A percentile compares a stretch with the other conserved stretches of the same genome.
phyloP scores from a whole-genome alignment of 2,329 filamentous ascomycete genomes.

The Phialophora expanda region DNA sequence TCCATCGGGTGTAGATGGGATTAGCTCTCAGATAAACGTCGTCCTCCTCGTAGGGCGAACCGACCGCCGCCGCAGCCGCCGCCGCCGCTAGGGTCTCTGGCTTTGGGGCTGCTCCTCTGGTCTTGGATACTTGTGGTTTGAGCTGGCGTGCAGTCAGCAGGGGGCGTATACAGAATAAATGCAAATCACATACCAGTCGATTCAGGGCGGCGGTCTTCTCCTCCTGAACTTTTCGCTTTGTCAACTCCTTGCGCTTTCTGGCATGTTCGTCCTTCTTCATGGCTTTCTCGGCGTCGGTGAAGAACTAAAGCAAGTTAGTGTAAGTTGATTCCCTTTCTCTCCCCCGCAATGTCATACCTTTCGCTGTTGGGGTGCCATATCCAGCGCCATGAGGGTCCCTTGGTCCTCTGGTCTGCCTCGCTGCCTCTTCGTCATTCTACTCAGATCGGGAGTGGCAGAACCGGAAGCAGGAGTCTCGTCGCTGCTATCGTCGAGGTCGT shows the following conservation, averaged over 20 bases:
- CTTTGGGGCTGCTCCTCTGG: slow-evolving; percentile 55
- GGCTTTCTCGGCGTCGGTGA: slow-evolving; percentile 74
- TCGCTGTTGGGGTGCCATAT: slow-evolving; percentile 53
- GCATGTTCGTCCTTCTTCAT: slow-evolving; percentile 78
- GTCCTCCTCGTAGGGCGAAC: slow-evolving; percentile 45
- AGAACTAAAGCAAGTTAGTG: slow-evolving; percentile 71
- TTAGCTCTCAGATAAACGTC: slow-evolving; percentile 49
- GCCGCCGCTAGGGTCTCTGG: slow-evolving; percentile 49
- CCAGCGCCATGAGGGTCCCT: slow-evolving; percentile 58
- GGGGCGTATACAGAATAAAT: slow-evolving; percentile 4
- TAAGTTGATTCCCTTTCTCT: slow-evolving; percentile 46
- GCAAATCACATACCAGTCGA: slow-evolving; percentile 32
- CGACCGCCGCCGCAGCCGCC: slow-evolving; percentile 47
- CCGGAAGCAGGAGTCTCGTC: slow-evolving; percentile 53
- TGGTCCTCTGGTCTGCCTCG: slow-evolving; percentile 63
- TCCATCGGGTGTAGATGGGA: slow-evolving; percentile 53
- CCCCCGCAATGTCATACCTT: slow-evolving; percentile 26
- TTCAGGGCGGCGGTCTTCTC: slow-evolving; percentile 63
- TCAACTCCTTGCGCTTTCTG: slow-evolving; percentile 72
- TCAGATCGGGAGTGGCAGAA: slow-evolving; percentile 65
- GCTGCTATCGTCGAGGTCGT: slow-evolving; percentile 52
- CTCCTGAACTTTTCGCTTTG: slow-evolving; percentile 77
- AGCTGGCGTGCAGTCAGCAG: slow-evolving; percentile 45
- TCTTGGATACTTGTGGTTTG: slow-evolving; percentile 69
- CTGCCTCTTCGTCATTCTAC: slow-evolving; percentile 72